Evolutionary conservation across 352 stramenopile genomes (phyloP).

Genomic region (Phytophthora lateralis): DNA sequence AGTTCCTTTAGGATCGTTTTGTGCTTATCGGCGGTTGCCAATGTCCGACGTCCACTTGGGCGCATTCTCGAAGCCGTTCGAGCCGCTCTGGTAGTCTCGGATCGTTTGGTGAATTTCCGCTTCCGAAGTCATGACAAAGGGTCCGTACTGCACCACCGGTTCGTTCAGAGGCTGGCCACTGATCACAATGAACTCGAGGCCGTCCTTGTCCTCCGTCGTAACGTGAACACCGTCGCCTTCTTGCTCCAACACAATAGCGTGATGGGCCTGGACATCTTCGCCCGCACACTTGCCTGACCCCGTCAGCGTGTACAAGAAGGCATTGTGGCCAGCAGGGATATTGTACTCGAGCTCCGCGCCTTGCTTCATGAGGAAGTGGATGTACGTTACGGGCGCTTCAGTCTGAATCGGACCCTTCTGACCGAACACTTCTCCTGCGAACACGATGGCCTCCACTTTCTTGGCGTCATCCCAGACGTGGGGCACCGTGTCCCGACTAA

Average conservation of each 20-base stretch:
- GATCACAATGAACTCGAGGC: conserved; percentile 66
- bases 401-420: conserved; percentile 48
- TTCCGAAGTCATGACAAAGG: conserved; percentile 75
- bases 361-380: conserved; percentile 57
- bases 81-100: conserved; percentile 53
- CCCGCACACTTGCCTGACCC: conserved; percentile 36
- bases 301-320: conserved; percentile 45
- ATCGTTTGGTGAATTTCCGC: conserved; percentile 63
- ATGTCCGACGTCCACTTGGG: conserved; percentile 62
- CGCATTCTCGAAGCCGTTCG: conserved; percentile 75
- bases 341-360: conserved; percentile 42
- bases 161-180: conserved; percentile 65
- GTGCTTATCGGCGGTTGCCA: conserved; percentile 26
- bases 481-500: conserved; percentile 42
- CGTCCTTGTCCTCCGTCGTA: conserved; percentile 31
- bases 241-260: conserved; percentile 54
- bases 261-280: conserved; percentile 36
- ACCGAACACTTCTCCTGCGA: conserved; percentile 57
- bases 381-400: conserved; percentile 53
- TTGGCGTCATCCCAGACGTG: conserved; percentile 45
- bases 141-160: conserved; percentile 67
- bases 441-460: conserved; percentile 54
- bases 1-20: no score
- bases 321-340: conserved; percentile 47
- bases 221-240: conserved; percentile 57